These are phyloP conservation scores for Coemansia sp. DNA, from an alignment of 192 early-diverging fungal species.

Conservation along the genomic window DNA sequence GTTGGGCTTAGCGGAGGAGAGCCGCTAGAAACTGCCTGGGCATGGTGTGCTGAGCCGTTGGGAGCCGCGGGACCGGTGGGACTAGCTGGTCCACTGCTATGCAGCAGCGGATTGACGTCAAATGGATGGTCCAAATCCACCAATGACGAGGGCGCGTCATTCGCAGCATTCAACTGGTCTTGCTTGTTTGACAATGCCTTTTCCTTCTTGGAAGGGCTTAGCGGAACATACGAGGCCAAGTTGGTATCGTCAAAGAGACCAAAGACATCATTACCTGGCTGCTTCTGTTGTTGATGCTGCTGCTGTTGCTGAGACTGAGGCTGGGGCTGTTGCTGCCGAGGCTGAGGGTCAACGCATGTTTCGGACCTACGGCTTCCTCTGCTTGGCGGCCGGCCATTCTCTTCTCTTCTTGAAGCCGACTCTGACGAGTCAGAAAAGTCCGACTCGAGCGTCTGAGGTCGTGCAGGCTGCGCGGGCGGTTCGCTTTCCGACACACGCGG, in stretches of 20 bases:
- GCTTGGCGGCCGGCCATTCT: too few species aligned
- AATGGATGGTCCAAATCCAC: conserved; percentile 25
- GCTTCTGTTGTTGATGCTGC: neutral
- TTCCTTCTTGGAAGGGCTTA: conserved; percentile 17
- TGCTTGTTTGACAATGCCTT: neutral
- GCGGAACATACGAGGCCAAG: conserved; percentile 14
- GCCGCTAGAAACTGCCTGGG: too few species aligned
- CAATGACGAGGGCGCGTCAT: neutral
- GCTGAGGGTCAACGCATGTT: neutral
- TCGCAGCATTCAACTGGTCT: neutral
- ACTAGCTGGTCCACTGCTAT: neutral
- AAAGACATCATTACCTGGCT: conserved; percentile 4
- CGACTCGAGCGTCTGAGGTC: conserved; percentile 26
- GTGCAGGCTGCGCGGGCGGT: neutral
- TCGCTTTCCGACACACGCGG: neutral
- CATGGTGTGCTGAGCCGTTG: too few species aligned
- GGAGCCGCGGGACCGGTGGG: neutral
- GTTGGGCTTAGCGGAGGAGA: conserved; percentile 78
- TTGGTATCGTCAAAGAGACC: conserved; percentile 6
- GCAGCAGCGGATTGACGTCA: conserved; percentile 22
- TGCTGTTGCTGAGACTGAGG: neutral
- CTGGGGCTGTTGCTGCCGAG: neutral
- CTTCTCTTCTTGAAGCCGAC: too few species aligned
- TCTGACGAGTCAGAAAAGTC: conserved; percentile 30
- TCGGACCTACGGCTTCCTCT: too few species aligned